Evolutionary conservation across 768 basidiomycete genomes (phyloP).

Genomic region (Panus rudis): DNA sequence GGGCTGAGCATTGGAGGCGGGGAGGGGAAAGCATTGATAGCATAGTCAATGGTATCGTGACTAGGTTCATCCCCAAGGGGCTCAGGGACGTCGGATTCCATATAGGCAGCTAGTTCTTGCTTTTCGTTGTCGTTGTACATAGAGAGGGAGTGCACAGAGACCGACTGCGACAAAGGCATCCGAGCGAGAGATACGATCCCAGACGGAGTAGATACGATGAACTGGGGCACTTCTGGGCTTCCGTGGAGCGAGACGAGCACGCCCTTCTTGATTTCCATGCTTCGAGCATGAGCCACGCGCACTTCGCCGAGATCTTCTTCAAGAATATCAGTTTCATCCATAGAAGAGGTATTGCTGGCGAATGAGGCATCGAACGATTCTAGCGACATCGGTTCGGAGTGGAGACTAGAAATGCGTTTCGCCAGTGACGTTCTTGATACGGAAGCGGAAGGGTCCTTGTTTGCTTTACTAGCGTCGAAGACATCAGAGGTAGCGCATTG

Average conservation of each 20-base stretch:
- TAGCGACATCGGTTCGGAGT: too few species aligned
- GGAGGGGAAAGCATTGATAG: conserved; percentile 1
- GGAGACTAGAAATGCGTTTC: too few species aligned
- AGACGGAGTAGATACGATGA: background rate
- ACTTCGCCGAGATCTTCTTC: conserved; percentile 6
- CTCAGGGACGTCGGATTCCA: too few species aligned
- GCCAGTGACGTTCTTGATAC: background rate
- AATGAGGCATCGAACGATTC: background rate
- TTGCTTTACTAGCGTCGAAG: conserved; percentile 6
- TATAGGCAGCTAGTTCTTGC: too few species aligned
- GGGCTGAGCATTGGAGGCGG: conserved; percentile 11
- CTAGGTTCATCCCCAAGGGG: too few species aligned
- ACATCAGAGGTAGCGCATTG: conserved; percentile 3
- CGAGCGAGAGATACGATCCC: background rate
- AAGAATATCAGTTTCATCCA: too few species aligned
- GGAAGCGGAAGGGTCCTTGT: background rate
- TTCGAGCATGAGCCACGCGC: conserved; percentile 6
- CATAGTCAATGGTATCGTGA: background rate
- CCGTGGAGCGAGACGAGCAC: conserved; percentile 9
- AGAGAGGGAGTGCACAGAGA: too few species aligned
- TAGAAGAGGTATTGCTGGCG: background rate
- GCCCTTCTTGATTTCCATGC: conserved; percentile 13
- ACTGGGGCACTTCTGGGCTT: background rate
- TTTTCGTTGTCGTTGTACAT: too few species aligned
- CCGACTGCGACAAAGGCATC: too few species aligned